phyloP scores from a whole-genome alignment of 257 asterid species.

The Thymus quinquecostatus region DNA sequence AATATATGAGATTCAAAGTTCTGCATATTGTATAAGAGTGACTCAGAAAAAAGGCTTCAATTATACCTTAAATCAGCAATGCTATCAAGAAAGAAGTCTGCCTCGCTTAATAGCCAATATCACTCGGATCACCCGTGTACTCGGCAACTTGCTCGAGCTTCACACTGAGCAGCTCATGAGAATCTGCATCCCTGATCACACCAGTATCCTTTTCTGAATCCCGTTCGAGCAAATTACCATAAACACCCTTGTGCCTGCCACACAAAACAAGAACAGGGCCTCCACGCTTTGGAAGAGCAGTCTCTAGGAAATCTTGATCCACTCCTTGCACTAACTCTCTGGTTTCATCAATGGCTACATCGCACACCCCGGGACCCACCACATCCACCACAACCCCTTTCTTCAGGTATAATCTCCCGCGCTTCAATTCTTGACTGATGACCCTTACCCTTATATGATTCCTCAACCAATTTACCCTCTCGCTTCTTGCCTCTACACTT shows the following conservation, averaged over 20 bases:
- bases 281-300: constrained; percentile 47
- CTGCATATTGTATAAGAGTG: background rate
- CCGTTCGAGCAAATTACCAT: constrained; percentile 74
- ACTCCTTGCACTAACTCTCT: constrained; percentile 79
- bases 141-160: constrained; percentile 92
- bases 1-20: constrained; percentile 1
- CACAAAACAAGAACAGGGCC: constrained; percentile 74
- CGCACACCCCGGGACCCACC: constrained; percentile 73
- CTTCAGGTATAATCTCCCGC: constrained; percentile 70
- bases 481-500: constrained; percentile 30
- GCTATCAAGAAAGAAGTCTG: background rate
- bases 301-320: constrained; percentile 71
- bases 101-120: constrained; percentile 60
- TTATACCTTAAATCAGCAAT: constrained; percentile 31
- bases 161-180: constrained; percentile 50
- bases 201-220: constrained; percentile 74
- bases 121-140: constrained; percentile 82
- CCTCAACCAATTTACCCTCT: constrained; percentile 64
- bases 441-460: constrained; percentile 79
- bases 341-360: constrained; percentile 67
- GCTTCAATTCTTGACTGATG: constrained; percentile 61
- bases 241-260: constrained; percentile 79
- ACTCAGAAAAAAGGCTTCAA: constrained; percentile 3
- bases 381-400: constrained; percentile 83
- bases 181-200: constrained; percentile 70